phyloP scores from a whole-genome alignment of 441 rosid species.

The Macaranga tanarius region DNA sequence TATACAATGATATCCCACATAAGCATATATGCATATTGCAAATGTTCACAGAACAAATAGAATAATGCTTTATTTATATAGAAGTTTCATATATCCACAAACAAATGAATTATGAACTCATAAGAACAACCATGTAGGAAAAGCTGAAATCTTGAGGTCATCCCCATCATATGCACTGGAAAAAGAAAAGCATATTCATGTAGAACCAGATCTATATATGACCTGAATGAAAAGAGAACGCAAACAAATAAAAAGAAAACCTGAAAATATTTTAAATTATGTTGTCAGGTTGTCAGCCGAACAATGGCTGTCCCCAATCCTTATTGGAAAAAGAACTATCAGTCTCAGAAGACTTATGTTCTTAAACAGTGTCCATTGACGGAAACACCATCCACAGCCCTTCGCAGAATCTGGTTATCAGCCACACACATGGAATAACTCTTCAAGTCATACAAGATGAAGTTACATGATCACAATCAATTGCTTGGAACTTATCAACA shows the following conservation, averaged over 20 bases:
- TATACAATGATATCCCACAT: too few relatives aligned
- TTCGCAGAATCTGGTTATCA: not conserved
- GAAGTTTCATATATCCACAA: not conserved
- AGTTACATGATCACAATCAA: not conserved
- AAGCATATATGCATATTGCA: not conserved
- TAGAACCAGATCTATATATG: not conserved
- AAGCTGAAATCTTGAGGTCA: not conserved
- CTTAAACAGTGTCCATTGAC: not conserved
- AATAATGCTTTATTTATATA: not conserved
- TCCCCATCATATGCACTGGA: not conserved
- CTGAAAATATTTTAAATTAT: not conserved
- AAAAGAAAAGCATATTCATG: not conserved
- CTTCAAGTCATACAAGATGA: slow-evolving; percentile 6
- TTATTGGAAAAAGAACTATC: not conserved
- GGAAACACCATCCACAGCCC: not conserved
- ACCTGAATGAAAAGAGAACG: not conserved
- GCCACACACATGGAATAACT: not conserved
- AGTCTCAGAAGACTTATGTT: not conserved
- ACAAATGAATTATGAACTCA: not conserved
- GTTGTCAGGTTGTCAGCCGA: not conserved
- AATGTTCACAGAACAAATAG: not conserved
- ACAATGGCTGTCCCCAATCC: not conserved
- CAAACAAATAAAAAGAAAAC: not conserved
- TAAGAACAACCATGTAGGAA: not conserved
- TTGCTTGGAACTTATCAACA: not conserved